phyloP scores from a whole-genome alignment of 495 filamentous ascomycete species.

The Terfezia claveryi region DNA sequence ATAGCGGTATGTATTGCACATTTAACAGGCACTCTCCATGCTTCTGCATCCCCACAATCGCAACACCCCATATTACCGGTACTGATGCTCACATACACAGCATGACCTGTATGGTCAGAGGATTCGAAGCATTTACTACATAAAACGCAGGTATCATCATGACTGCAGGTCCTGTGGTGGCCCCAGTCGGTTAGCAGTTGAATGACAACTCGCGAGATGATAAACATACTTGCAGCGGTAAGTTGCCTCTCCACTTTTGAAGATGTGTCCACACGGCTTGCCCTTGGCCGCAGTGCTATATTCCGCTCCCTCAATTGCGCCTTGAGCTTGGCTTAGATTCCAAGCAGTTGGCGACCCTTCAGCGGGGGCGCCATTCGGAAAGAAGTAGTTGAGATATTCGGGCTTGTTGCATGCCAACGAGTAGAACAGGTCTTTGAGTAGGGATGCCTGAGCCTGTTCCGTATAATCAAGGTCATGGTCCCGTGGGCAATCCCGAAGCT shows the following conservation, averaged over 20 bases:
- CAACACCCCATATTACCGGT: slow-evolving; percentile 86
- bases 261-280: slow-evolving; percentile 93
- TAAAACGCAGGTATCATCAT: slow-evolving; percentile 67
- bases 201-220: neutral
- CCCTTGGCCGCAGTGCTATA: slow-evolving; percentile 83
- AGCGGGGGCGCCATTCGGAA: slow-evolving; percentile 20
- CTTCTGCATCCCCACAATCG: slow-evolving; percentile 87
- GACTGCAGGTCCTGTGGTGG: slow-evolving; percentile 43
- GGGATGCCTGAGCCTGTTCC: neutral
- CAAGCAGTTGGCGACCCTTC: slow-evolving; percentile 30
- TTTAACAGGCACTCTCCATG: slow-evolving; percentile 68
- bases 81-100: slow-evolving; percentile 65
- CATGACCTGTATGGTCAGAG: slow-evolving; percentile 85
- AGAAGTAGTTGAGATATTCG: neutral
- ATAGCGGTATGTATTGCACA: slow-evolving; percentile 77
- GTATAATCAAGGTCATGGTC: neutral
- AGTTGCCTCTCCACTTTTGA: slow-evolving; percentile 73
- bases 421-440: neutral
- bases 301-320: slow-evolving; percentile 79
- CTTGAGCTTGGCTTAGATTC: slow-evolving; percentile 67
- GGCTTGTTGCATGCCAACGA: neutral
- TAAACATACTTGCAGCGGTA: slow-evolving; percentile 50
- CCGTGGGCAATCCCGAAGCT: neutral
- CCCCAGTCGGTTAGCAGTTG: neutral
- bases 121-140: slow-evolving; percentile 85